These are phyloP conservation scores for Agroathelia rolfsii DNA, from an alignment of 1,284 basidiomycete genomes.

Conservation along the genomic window DNA sequence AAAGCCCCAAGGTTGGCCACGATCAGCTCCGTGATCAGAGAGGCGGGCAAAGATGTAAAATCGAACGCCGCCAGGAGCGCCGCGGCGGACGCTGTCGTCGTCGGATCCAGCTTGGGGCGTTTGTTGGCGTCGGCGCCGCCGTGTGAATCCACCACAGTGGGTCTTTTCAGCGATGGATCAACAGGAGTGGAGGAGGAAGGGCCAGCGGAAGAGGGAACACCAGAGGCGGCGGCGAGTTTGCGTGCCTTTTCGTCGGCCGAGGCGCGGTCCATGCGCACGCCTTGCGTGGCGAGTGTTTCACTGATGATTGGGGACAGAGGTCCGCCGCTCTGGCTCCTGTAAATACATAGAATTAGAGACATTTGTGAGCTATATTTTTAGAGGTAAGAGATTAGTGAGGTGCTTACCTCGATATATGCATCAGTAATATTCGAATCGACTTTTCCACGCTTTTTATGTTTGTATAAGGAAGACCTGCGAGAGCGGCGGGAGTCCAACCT, in stretches of 20 bases:
- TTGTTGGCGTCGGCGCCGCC: too few species aligned
- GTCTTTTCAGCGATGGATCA: conserved; percentile 29
- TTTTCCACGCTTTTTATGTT: conserved; percentile 88
- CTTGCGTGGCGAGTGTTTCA: conserved; percentile 61
- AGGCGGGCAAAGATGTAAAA: conserved; percentile 71
- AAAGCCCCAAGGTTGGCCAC: conserved; percentile 81
- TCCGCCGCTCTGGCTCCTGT: conserved; percentile 44
- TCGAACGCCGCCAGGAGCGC: conserved; percentile 69
- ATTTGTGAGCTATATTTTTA: conserved; percentile 12
- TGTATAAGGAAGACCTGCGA: conserved; percentile 47
- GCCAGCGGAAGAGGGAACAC: conserved; percentile 31
- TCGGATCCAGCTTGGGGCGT: conserved; percentile 54
- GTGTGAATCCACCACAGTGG: too few species aligned
- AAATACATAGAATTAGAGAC: too few species aligned
- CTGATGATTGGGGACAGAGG: conserved; percentile 59
- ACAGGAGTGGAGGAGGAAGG: conserved; percentile 21
- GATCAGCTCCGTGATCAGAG: conserved; percentile 82
- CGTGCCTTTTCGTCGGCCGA: conserved; percentile 57
- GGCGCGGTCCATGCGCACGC: conserved; percentile 72
- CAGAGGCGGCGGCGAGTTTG: conserved; percentile 31
- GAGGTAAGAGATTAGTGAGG: conserved; percentile 2
- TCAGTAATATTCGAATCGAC: conserved; percentile 71
- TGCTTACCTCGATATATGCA: conserved; percentile 69
- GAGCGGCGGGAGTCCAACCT: conserved; percentile 77
- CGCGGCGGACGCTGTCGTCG: conserved; percentile 29